Evolutionary conservation across 768 basidiomycete species (phyloP), one percentile per base, ranked within the genome.

Genomic region (Heimioporus sp.): DNA sequence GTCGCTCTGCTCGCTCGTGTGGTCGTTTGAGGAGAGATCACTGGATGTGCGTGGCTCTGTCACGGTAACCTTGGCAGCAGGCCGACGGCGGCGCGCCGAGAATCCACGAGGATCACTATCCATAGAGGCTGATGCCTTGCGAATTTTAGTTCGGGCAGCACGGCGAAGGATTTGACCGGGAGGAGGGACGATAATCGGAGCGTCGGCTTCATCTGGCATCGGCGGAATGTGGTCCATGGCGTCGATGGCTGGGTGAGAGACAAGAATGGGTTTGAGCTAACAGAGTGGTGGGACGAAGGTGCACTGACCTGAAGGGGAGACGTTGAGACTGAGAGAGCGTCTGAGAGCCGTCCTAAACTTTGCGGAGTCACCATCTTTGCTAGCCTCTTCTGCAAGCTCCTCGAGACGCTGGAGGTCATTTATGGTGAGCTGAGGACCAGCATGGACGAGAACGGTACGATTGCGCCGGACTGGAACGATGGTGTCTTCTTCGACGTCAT

Each of bases 381-480:
- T 86, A 0, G 91, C 92, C 66, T 96, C 92, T 72, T 95, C 92
- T 36, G 94, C 94, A 31, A 98, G 73, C 65, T 90, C 83, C 69
- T 99, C 97, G 52, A 99, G 76, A 67, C 85, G 87, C 69, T 98
- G 95, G n/a, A 98, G 75, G 70, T 98, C 97, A 62, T 75, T 84
- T 67, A 98, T 89, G 12, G 94, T 96, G 46, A 98, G 80, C 66
- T 95, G 90, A 20, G 93, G 93, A 1, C 85, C 86, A 38, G 79
- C 74, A 63, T 85, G 80, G 32, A 75, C 74, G 43, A 88, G 72
- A 65, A 85, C 82, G 51, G 83, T 83, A 56, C 86, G 80, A 64
- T 82, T 86, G 49, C 86, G 74, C 53, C 81, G 80, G 38, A 90
- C 73, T 17, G 87, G 86, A 43, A 91, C 76, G 42, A 90, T 80